Evolutionary conservation across 176 grass and related monocot genomes (phyloP).

Genomic region (Poa pratensis): DNA sequence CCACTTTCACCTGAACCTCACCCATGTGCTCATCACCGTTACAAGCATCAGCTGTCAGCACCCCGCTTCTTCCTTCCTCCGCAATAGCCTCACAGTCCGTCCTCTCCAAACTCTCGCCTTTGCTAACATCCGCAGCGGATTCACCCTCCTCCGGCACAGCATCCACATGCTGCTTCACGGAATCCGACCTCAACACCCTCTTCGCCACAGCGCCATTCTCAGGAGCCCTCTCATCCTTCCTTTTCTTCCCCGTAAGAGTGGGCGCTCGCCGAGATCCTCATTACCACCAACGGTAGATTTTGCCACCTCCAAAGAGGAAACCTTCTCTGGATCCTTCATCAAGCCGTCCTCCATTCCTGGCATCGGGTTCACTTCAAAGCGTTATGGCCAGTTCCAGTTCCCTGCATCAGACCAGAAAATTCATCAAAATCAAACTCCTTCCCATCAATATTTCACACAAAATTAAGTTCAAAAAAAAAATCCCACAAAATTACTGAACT

Average conservation of each 20-base stretch:
- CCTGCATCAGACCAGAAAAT: conserved; percentile 43
- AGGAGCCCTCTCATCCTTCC: conserved; percentile 57
- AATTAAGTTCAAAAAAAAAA: no score
- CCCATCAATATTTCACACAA: neutral
- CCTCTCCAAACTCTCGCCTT: conserved; percentile 6
- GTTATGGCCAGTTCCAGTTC: conserved; percentile 7
- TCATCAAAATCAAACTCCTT: conserved; percentile 42
- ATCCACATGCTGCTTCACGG: conserved; percentile 44
- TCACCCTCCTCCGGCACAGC: neutral
- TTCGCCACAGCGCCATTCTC: conserved; percentile 47
- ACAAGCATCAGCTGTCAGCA: conserved; percentile 32
- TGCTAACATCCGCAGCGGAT: neutral
- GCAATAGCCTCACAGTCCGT: neutral
- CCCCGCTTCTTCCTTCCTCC: conserved; percentile 13
- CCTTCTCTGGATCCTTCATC: conserved; percentile 33
- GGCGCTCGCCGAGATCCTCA: conserved; percentile 32
- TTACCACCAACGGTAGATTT: conserved; percentile 1
- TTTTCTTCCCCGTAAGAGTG: conserved; percentile 52
- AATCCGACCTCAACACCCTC: conserved; percentile 60
- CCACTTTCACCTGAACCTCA: conserved; percentile 12
- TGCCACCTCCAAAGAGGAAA: conserved; percentile 28
- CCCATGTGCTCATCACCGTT: conserved; percentile 29
- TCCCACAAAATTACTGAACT: neutral
- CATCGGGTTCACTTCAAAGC: conserved; percentile 20
- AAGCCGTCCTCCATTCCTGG: conserved; percentile 13